phyloP scores from a whole-genome alignment of 2,329 filamentous ascomycete species.

The Ceratocystis colombiana region DNA sequence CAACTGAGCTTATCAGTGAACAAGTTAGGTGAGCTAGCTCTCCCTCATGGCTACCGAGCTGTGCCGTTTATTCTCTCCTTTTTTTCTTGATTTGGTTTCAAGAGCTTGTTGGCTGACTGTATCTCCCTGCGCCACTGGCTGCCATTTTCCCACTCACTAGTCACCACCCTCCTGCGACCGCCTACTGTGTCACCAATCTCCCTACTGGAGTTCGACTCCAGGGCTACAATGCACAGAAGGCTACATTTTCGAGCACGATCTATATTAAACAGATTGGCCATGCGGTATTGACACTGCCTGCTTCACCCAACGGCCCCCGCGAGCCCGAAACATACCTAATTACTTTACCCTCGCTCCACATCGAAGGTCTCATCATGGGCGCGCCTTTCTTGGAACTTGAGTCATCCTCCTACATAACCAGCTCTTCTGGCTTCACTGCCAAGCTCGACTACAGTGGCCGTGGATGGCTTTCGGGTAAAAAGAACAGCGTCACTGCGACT shows the following conservation, averaged over 20 bases:
- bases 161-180: constrained; percentile 90
- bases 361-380: constrained; percentile 81
- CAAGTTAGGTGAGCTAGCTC: constrained; percentile 59
- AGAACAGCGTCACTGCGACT: constrained; percentile 74
- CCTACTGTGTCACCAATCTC: constrained; percentile 83
- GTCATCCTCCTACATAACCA: constrained; percentile 71
- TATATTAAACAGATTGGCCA: constrained; percentile 92
- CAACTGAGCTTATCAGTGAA: constrained; percentile 80
- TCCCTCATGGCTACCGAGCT: not conserved
- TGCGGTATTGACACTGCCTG: constrained; percentile 65
- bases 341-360: constrained; percentile 81
- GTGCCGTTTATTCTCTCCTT: not conserved
- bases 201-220: constrained; percentile 67
- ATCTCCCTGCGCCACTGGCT: not conserved
- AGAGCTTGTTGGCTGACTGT: not conserved
- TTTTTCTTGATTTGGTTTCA: not conserved
- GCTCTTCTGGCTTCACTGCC: constrained; percentile 73
- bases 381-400: constrained; percentile 87
- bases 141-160: constrained; percentile 32
- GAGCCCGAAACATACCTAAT: constrained; percentile 69
- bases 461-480: constrained; percentile 91
- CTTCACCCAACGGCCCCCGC: constrained; percentile 30
- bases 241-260: constrained; percentile 86
- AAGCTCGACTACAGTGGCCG: constrained; percentile 90
- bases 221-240: constrained; percentile 94